Base-by-base conservation (phyloP, 108 stramenopile genomes). In the Fistulifera solaris region DNA sequence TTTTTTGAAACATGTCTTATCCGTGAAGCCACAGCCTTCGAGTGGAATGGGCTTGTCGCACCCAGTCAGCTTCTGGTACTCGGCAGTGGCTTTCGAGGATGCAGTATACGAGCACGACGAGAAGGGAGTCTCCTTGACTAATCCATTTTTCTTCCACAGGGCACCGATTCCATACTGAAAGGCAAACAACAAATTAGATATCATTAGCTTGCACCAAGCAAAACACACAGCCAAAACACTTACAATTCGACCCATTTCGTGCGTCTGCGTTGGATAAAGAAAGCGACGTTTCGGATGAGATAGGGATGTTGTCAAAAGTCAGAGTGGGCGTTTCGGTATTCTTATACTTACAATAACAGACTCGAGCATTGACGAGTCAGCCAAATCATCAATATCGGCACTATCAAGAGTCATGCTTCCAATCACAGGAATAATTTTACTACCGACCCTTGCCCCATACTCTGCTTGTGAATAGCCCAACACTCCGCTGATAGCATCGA, bases 381-480 rank as follows among this genome's bases (percentile, higher is more conserved):
- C 16, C 51, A 52, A 27, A 16, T 17, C 21, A 7, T 22, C 25
- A 27, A 52, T 27, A 27, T 52, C 25, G 16, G 21, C 51, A 11
- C 16, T 52, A 11, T 52, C 51, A 52, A 52, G 23, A 11, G 12
- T 17, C 54, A 56, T 56, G 18, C 16, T 25, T 25, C 26, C 51
- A 27, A 25, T 26, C 25, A 26, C 21, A 27, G 51, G 51, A 27
- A 52, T 7, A 27, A 21, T 19, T 3, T 6, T 6, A 21, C 6
- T 21, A 21, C 45, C 22, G 21, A 35, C 31, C 31, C 3, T 35
- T 35, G 31, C 31, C 3, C 31, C 31, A 35, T 35, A 35, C 8
- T 35, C 31, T 35, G 45, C 7, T 22, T 10, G 7, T 7, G 45
- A 19, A 3, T 3, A 22, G 6, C 45, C 45, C 18, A 46, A 10